Evolutionary conservation across 768 basidiomycete genomes (phyloP).

Genomic region (Trametes villosa): DNA sequence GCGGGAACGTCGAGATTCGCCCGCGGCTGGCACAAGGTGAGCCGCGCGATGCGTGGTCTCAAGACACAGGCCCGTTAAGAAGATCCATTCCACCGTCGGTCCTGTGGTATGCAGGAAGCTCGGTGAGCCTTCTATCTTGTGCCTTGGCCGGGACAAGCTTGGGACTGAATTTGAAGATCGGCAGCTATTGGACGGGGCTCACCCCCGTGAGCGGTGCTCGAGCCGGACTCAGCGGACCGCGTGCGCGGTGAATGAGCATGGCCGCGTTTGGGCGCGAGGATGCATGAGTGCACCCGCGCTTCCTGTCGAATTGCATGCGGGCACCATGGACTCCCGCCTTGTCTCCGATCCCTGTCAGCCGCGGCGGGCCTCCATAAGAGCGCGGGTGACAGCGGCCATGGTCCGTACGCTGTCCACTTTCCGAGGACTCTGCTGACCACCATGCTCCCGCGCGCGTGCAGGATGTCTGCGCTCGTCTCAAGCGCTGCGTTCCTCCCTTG

Average conservation of each 20-base stretch:
- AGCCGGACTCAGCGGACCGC: constrained; percentile 5
- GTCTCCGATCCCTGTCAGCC: constrained; percentile 10
- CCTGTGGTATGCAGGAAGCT: neutral
- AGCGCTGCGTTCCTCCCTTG: neutral
- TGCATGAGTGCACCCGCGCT: constrained; percentile 5
- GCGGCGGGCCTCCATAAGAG: neutral
- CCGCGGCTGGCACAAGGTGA: neutral
- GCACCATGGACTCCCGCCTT: constrained; percentile 8
- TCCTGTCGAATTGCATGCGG: constrained; percentile 5
- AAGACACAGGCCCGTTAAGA: neutral
- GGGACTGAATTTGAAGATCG: neutral
- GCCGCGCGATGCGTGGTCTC: neutral
- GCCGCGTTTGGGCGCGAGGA: constrained; percentile 5
- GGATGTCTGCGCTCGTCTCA: neutral
- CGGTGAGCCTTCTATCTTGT: neutral
- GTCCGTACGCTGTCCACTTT: neutral
- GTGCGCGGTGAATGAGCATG: neutral
- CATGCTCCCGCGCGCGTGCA: neutral
- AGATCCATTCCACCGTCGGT: neutral
- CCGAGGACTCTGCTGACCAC: neutral
- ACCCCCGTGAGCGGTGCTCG: constrained; percentile 4
- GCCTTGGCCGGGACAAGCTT: neutral
- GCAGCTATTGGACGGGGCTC: constrained; percentile 1
- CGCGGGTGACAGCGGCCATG: neutral
- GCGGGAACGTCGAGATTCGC: too few relatives aligned